Evolutionary conservation across 1,284 basidiomycete genomes (phyloP).

Genomic region (Papiliotrema fonsecae): DNA sequence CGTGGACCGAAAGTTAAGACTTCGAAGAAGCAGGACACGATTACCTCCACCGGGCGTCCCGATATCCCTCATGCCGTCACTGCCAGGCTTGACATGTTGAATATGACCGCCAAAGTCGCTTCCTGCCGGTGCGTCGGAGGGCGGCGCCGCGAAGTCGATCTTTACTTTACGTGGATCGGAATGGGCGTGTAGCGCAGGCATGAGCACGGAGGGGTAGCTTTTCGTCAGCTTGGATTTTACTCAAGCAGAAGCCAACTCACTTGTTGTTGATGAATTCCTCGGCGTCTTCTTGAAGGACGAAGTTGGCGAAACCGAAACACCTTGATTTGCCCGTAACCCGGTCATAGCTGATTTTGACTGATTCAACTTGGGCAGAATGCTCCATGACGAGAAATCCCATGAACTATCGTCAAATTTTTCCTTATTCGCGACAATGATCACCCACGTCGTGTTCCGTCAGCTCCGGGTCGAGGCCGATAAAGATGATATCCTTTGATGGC

Average conservation of each 20-base stretch:
- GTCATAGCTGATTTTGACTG: slow-evolving; percentile 85
- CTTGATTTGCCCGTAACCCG: slow-evolving; percentile 84
- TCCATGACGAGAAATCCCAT: slow-evolving; percentile 69
- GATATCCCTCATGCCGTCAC: slow-evolving; percentile 91
- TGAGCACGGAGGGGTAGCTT: slow-evolving; percentile 70
- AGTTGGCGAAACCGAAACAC: slow-evolving; percentile 90
- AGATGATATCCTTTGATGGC: slow-evolving; percentile 64
- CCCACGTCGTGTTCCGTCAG: slow-evolving; percentile 84
- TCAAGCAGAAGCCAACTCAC: slow-evolving; percentile 26
- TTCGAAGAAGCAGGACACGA: slow-evolving; percentile 72
- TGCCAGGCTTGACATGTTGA: slow-evolving; percentile 51
- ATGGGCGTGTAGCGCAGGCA: slow-evolving; percentile 58
- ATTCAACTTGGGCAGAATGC: slow-evolving; percentile 50
- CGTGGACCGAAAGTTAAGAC: slow-evolving; percentile 77
- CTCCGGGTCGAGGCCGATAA: slow-evolving; percentile 81
- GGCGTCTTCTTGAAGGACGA: slow-evolving; percentile 73
- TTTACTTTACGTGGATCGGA: slow-evolving; percentile 64
- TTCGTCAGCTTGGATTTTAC: slow-evolving; percentile 2
- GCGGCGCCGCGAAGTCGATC: slow-evolving; percentile 70
- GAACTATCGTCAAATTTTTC: slow-evolving; percentile 53
- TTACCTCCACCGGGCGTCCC: slow-evolving; percentile 47
- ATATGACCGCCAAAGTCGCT: no score
- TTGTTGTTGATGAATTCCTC: slow-evolving; percentile 78
- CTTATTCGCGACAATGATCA: slow-evolving; percentile 47
- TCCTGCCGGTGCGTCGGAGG: not conserved